Percentiles rank a stretch among this genome's conserved stretches.
These are phyloP conservation scores for Endocladia muricata DNA, from an alignment of 31 red algal species.

Conservation along the genomic window DNA sequence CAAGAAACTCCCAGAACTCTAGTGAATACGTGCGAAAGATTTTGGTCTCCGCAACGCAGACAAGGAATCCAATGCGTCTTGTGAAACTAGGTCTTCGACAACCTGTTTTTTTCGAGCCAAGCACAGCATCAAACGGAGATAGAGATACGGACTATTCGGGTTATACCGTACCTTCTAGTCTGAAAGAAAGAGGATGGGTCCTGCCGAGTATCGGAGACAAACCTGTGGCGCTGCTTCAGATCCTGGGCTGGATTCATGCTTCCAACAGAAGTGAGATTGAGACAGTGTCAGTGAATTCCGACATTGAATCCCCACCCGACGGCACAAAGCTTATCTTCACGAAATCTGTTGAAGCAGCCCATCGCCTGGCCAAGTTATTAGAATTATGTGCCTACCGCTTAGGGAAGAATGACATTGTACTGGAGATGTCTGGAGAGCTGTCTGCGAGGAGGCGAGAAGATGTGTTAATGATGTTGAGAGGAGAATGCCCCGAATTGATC, in stretches of 20 bases:
- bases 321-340: slow-evolving; percentile 77
- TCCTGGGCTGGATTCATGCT: slow-evolving; percentile 74
- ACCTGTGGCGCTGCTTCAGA: slow-evolving; percentile 43
- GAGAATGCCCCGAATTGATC: neutral
- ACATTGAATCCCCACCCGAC: neutral
- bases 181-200: slow-evolving; percentile 49
- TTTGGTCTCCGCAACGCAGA: slow-evolving; percentile 95
- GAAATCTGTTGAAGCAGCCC: slow-evolving; percentile 79
- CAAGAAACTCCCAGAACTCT: slow-evolving; percentile 2
- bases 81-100: slow-evolving; percentile 46
- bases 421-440: slow-evolving; percentile 71
- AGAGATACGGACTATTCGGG: neutral
- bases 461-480: slow-evolving; percentile 18
- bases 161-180: slow-evolving; percentile 43
- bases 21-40: slow-evolving; percentile 77
- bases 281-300: neutral
- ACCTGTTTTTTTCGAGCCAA: slow-evolving; percentile 25
- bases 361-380: slow-evolving; percentile 73
- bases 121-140: neutral
- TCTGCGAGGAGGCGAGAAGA: slow-evolving; percentile 30
- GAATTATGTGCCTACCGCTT: slow-evolving; percentile 50
- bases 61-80: slow-evolving; percentile 71
- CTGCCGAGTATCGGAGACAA: slow-evolving; percentile 51
- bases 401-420: neutral
- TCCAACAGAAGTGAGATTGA: no score